Base-by-base conservation (phyloP, 805 yeast genomes). In the Hanseniaspora hatyaiensis region DNA sequence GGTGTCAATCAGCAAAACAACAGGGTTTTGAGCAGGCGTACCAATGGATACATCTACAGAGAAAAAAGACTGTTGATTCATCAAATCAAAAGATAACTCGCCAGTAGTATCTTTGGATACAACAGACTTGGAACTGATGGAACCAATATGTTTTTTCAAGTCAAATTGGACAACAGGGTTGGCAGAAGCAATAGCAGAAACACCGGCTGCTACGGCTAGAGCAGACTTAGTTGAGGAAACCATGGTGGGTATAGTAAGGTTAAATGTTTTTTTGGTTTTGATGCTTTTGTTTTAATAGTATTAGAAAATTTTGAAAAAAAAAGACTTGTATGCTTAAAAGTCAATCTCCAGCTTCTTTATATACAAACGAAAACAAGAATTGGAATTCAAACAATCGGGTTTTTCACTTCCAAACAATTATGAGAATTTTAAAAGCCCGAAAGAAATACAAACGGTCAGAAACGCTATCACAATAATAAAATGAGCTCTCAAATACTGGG, bases 1-100 rank as follows among this genome's bases (percentile, higher is more conserved):
- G 1, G 88, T 82, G 56, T 82, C 92, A n/a, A 82, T 58, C 32
- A 78, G 59, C 8, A 80, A 75, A 8, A 66, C 66, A 5, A 80
- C 65, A 22, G 48, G 48, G n/a, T 65, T 59, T 55, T 80, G 80
- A 0, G 66, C 57, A 1, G 78, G 72, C 0, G 83, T 73, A 3
- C 92, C 89, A 18, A 82, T 58, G 20, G 60, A 54, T 28, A 75
- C 51, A 4, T 62, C 63, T 2, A 70, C 73, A 16, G 72, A 61
- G 53, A 73, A 75, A 52, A 73, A 75, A 6, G 67, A 59, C 12
- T 56, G 52, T 44, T 66, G 63, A 52, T 73, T 74, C 8, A 55
- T 53, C 16, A 74, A 52, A 5, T 53, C 61, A 48, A 68, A 41
- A n/a, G 43, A 41, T 20, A 48, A 24, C 6, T 34, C 23, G n/a